A percentile compares a stretch with the other conserved stretches of the same genome.
Conservation (phyloP, 441 rosid genomes). For the Manihot esculenta region DNA sequence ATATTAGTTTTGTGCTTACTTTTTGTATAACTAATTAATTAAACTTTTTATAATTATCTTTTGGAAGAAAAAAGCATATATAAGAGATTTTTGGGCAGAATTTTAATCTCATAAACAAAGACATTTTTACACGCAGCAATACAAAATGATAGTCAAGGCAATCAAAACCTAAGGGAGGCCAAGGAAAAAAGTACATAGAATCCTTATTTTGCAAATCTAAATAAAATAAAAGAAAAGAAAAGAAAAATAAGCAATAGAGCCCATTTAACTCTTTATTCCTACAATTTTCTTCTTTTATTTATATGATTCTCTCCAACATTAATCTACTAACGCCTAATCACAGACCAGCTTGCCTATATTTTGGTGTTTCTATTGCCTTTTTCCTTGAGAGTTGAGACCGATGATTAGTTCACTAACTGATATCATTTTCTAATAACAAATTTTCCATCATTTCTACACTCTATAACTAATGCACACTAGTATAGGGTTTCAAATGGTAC, state of each 20-base stretch:
- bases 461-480: no score
- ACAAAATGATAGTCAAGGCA: background rate
- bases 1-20: no score
- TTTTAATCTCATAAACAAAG: no score
- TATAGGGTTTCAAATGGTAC: no score
- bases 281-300: slow-evolving; percentile 17
- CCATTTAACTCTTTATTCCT: slow-evolving; percentile 26
- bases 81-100: no score
- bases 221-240: background rate
- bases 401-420: no score
- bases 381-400: slow-evolving; percentile 7
- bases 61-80: no score
- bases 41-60: no score
- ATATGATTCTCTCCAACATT: slow-evolving; percentile 29
- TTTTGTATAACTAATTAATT: no score
- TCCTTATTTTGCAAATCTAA: background rate
- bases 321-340: slow-evolving; percentile 25
- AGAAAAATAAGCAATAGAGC: slow-evolving; percentile 26
- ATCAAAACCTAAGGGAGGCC: slow-evolving; percentile 1
- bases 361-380: slow-evolving; percentile 33
- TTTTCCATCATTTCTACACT: no score
- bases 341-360: slow-evolving; percentile 13
- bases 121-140: no score
- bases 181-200: slow-evolving; percentile 6
- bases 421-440: no score